A percentile compares a stretch with the other conserved stretches of the same genome.
Evolutionary conservation across 306 rosid species (phyloP).

Genomic region (Mimosa bimucronata): DNA sequence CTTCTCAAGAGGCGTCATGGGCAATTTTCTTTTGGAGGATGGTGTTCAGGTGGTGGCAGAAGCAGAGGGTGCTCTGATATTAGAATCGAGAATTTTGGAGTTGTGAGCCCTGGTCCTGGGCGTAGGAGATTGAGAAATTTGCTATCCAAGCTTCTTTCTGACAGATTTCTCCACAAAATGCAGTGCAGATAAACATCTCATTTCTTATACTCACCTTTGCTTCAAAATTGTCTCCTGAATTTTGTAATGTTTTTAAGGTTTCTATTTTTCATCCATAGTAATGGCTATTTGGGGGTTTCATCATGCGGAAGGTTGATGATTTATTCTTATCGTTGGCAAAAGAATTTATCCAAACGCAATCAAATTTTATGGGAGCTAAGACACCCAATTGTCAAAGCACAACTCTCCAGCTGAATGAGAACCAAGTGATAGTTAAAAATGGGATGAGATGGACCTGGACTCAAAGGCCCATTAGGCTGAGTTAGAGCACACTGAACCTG

Average conservation of each 20-base stretch:
- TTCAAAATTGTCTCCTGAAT: not conserved
- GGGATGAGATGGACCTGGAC: no score
- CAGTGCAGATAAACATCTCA: constrained; percentile 49
- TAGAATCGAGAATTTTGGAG: constrained; percentile 53
- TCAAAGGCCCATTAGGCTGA: no score
- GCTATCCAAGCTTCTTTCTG: constrained; percentile 51
- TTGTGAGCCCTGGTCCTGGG: constrained; percentile 64
- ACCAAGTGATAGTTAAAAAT: no score
- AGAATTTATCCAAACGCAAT: no score
- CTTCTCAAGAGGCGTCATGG: constrained; percentile 59
- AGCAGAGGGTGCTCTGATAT: constrained; percentile 50
- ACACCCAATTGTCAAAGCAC: no score
- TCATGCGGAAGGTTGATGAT: no score
- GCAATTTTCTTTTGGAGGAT: constrained; percentile 64
- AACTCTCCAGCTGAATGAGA: no score
- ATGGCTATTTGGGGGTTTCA: no score
- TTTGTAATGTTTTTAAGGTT: not conserved
- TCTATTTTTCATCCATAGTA: no score
- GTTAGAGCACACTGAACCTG: no score
- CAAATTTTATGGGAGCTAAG: no score
- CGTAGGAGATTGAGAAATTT: constrained; percentile 66
- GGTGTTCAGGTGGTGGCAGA: constrained; percentile 60
- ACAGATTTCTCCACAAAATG: constrained; percentile 49
- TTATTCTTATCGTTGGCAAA: no score
- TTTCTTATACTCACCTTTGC: not conserved